Conservation (phyloP, 2,329 filamentous ascomycete genomes). For the Arthrobotrys megalospora region DNA sequence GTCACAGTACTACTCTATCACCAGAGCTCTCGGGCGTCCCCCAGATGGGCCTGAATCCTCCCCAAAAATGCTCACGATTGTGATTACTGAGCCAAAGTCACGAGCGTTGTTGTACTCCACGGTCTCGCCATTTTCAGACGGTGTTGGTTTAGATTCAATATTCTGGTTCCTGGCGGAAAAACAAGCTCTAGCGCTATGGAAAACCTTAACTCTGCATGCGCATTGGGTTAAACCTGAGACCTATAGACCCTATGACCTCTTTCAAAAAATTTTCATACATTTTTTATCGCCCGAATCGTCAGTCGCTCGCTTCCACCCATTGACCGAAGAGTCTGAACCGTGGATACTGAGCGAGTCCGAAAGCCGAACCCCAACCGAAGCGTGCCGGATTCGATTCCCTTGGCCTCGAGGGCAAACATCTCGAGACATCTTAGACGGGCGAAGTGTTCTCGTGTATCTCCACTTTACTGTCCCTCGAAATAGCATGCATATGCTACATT, state of each 20-base stretch:
- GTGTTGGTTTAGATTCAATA: not conserved
- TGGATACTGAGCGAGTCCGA: conserved; percentile 24
- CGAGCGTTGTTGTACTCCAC: conserved; percentile 33
- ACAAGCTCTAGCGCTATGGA: conserved; percentile 22
- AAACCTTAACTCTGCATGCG: conserved; percentile 24
- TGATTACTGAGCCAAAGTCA: conserved; percentile 41
- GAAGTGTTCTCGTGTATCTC: conserved; percentile 1
- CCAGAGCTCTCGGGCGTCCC: conserved; percentile 11
- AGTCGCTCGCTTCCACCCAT: conserved; percentile 9
- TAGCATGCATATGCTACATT: conserved; percentile 4
- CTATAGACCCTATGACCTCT: conserved; percentile 39
- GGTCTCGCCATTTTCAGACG: conserved; percentile 31
- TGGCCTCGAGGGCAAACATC: conserved; percentile 13
- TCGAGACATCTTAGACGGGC: conserved; percentile 8
- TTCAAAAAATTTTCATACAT: conserved; percentile 15
- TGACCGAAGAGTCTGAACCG: conserved; percentile 11
- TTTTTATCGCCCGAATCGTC: conserved; percentile 27
- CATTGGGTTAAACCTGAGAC: conserved; percentile 32
- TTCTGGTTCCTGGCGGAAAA: conserved; percentile 26
- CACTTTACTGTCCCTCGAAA: not conserved
- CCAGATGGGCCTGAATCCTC: not conserved
- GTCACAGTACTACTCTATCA: not conserved
- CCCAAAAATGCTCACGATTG: not conserved
- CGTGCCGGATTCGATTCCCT: conserved; percentile 28
- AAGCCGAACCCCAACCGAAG: conserved; percentile 26